A percentile compares a stretch with the other conserved stretches of the same genome.
Evolutionary conservation across 345 rosid genomes (phyloP).

Genomic region (Garcia nutans): DNA sequence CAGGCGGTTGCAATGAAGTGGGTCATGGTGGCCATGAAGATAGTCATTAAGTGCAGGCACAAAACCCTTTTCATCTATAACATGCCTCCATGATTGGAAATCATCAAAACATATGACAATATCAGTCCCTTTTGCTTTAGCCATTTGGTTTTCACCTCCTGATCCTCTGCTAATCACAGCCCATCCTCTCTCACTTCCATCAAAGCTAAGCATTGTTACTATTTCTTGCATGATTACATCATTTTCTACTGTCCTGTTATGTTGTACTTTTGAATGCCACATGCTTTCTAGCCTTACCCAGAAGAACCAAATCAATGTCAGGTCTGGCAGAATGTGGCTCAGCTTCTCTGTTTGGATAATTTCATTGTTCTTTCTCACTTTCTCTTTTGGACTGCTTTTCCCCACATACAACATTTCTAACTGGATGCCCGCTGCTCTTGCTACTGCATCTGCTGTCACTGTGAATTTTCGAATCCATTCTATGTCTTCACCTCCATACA

Average conservation of each 20-base stretch:
- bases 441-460: constrained; percentile 29
- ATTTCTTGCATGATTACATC: constrained; percentile 57
- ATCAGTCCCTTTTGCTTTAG: constrained; percentile 39
- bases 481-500: constrained; percentile 77
- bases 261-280: constrained; percentile 60
- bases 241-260: constrained; percentile 32
- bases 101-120: constrained; percentile 28
- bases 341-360: constrained; percentile 38
- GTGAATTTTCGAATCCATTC: constrained; percentile 66
- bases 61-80: constrained; percentile 25
- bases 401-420: constrained; percentile 70
- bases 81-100: constrained; percentile 24
- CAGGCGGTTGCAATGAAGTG: constrained; percentile 55
- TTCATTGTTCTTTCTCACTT: constrained; percentile 36
- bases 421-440: constrained; percentile 37
- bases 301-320: constrained; percentile 53
- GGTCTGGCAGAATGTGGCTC: constrained; percentile 41
- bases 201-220: constrained; percentile 52
- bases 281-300: constrained; percentile 66
- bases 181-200: constrained; percentile 62
- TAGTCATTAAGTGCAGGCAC: constrained; percentile 40
- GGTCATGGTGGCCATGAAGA: constrained; percentile 27
- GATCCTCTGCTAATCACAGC: constrained; percentile 42
- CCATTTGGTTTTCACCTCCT: constrained; percentile 25
- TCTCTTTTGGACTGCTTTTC: constrained; percentile 57